A percentile compares a stretch with the other conserved stretches of the same genome.
phyloP scores from a whole-genome alignment of 2,329 filamentous ascomycete genomes.

The Curvularia verruculosa region DNA sequence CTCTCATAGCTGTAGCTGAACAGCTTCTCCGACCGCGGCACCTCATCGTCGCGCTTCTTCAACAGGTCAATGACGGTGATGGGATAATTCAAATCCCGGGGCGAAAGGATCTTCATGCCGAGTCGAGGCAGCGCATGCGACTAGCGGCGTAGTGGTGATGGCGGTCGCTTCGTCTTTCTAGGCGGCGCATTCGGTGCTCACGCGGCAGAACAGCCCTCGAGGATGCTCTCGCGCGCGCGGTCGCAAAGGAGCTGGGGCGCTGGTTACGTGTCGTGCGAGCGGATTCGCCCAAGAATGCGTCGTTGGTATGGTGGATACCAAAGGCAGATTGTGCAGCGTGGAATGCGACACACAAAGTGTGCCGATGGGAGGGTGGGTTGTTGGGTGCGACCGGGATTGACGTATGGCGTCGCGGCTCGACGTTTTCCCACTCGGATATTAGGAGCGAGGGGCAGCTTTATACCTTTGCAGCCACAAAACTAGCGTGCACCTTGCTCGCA shows the following conservation, averaged over 20 bases:
- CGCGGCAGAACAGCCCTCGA: conserved; percentile 14
- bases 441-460: conserved; percentile 19
- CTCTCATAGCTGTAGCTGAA: conserved; percentile 89
- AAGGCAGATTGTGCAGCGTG: neutral
- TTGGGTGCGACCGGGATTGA: conserved; percentile 20
- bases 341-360: neutral
- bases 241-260: conserved; percentile 3
- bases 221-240: neutral
- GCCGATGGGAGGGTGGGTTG: conserved; percentile 6
- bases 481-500: conserved; percentile 13
- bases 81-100: conserved; percentile 76
- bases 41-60: conserved; percentile 73
- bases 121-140: conserved; percentile 41
- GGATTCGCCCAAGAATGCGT: neutral
- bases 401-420: conserved; percentile 25
- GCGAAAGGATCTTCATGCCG: conserved; percentile 58
- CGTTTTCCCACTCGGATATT: conserved; percentile 17
- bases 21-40: conserved; percentile 77
- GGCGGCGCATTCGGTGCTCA: conserved; percentile 42
- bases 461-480: conserved; percentile 16
- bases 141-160: conserved; percentile 21
- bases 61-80: conserved; percentile 89
- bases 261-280: neutral
- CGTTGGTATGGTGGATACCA: neutral
- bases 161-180: conserved; percentile 36